Evolutionary conservation across 345 rosid species (phyloP).

Genomic region (Adansonia digitata): DNA sequence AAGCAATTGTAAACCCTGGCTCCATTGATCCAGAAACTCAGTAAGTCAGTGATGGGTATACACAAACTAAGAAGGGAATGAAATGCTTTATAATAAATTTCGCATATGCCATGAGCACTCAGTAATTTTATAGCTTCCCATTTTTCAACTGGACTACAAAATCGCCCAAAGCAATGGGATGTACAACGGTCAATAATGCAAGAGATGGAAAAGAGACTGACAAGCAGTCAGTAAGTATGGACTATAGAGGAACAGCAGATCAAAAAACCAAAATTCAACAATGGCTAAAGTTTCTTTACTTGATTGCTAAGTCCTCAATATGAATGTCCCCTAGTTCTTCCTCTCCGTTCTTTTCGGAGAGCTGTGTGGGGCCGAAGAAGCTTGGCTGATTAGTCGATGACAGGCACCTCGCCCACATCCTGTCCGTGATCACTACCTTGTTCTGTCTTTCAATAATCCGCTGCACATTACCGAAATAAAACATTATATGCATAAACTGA

Average conservation of each 20-base stretch:
- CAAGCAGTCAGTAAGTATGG: neutral
- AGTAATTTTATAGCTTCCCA: neutral
- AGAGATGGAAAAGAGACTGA: no score
- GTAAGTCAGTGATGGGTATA: no score
- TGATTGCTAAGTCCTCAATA: neutral
- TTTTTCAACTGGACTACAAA: neutral
- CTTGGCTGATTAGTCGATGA: slow-evolving; percentile 72
- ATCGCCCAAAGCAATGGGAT: neutral
- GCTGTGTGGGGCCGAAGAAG: slow-evolving; percentile 34
- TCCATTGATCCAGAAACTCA: no score
- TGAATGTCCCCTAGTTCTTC: neutral
- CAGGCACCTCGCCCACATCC: slow-evolving; percentile 57
- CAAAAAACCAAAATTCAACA: neutral
- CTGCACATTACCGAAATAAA: slow-evolving; percentile 25
- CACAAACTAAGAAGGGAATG: no score
- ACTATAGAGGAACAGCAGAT: neutral
- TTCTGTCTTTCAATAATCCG: slow-evolving; percentile 50
- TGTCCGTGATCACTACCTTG: slow-evolving; percentile 55
- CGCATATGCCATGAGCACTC: no score
- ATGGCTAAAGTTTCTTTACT: neutral
- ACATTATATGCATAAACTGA: neutral
- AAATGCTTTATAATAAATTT: no score
- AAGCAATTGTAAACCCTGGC: no score
- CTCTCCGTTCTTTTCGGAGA: neutral
- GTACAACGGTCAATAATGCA: neutral